Evolutionary conservation across 2,329 filamentous ascomycete genomes (phyloP).

Genomic region (Apiospora phragmitis): DNA sequence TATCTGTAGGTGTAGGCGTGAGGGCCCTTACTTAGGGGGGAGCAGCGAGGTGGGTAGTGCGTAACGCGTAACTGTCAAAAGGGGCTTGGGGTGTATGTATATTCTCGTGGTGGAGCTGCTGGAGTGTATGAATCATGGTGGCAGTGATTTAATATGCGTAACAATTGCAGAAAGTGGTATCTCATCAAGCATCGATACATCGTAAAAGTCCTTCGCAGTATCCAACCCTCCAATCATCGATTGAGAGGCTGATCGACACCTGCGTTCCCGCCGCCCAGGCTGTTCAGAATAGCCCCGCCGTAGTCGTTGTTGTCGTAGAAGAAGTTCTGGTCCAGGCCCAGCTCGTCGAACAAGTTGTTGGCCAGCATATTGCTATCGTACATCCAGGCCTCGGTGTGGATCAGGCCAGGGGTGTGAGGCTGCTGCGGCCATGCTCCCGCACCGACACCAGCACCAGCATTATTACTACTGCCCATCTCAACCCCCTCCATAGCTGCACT

Average conservation of each 20-base stretch:
- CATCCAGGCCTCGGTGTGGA: conserved; percentile 19
- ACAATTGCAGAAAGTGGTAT: background rate
- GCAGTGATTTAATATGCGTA: background rate
- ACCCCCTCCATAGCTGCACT: conserved; percentile 7
- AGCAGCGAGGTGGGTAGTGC: background rate
- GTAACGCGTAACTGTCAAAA: too few species aligned
- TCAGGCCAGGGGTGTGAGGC: background rate
- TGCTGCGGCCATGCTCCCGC: background rate
- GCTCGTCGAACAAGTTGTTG: conserved; percentile 27
- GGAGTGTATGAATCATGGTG: background rate
- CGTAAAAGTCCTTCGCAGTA: background rate
- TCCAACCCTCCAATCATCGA: background rate
- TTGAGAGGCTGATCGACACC: background rate
- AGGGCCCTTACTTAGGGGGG: background rate
- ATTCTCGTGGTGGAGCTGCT: background rate
- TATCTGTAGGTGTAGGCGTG: background rate
- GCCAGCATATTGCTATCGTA: conserved; percentile 21
- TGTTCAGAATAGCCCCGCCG: conserved; percentile 20
- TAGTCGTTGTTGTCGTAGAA: conserved; percentile 28
- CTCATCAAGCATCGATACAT: background rate
- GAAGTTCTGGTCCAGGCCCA: conserved; percentile 29
- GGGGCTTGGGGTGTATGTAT: background rate
- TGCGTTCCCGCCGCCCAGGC: conserved; percentile 11
- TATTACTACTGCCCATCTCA: background rate
- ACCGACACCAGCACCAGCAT: conserved; percentile 13